A percentile compares a stretch with the other conserved stretches of the same genome.
These are phyloP conservation scores for Blepharisma undulans DNA, from an alignment of 169 alveolate species.

Conservation along the genomic window DNA sequence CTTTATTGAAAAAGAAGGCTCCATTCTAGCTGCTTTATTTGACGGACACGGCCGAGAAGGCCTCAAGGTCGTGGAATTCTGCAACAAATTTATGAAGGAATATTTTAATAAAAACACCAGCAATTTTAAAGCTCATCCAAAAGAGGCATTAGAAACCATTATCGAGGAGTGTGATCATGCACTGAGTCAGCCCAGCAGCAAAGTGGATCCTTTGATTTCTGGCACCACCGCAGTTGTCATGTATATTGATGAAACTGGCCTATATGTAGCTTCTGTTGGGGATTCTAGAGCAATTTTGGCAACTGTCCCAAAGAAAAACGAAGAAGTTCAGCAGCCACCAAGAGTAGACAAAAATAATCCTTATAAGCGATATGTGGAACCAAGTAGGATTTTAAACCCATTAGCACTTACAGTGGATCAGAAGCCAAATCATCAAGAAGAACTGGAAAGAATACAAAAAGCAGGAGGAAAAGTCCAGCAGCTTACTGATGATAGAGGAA, in stretches of 20 bases:
- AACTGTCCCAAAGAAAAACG: constrained; percentile 4
- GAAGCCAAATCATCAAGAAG: constrained; percentile 83
- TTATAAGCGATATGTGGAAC: neutral
- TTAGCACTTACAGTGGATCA: constrained; percentile 77
- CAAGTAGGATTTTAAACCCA: constrained; percentile 1
- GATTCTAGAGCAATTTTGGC: constrained; percentile 39
- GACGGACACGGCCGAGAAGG: constrained; percentile 47
- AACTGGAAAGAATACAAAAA: constrained; percentile 71
- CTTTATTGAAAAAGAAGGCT: neutral
- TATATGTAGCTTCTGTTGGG: constrained; percentile 27
- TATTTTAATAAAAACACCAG: neutral
- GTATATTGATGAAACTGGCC: neutral
- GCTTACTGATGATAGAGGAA: constrained; percentile 70
- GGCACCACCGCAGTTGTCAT: constrained; percentile 43
- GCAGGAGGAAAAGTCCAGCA: constrained; percentile 82
- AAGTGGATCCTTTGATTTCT: constrained; percentile 6
- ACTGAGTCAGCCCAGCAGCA: neutral
- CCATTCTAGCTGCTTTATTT: constrained; percentile 17
- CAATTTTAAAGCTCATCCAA: neutral
- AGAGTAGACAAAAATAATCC: neutral
- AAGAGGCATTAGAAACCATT: neutral
- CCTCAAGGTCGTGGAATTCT: constrained; percentile 24
- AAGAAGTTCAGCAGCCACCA: neutral
- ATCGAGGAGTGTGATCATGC: neutral
- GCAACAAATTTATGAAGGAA: constrained; percentile 16